Conservation (phyloP, 768 basidiomycete genomes). For the Suillus lakei region DNA sequence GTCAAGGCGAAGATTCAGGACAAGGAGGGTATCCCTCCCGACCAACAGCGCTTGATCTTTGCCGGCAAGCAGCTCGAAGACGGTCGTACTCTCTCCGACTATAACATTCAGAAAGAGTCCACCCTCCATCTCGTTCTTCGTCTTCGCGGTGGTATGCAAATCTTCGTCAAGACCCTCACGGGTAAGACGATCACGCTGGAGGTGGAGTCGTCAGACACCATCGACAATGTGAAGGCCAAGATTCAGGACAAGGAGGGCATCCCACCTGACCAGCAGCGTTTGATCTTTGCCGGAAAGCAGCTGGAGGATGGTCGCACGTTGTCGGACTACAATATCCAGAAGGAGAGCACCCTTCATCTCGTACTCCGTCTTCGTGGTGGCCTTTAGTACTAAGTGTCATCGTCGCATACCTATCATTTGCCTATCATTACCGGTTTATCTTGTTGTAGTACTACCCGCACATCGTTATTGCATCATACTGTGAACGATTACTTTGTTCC, state of each 20-base stretch:
- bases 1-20: slow-evolving; percentile 90
- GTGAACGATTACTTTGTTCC: background rate
- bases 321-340: slow-evolving; percentile 74
- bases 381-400: background rate
- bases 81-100: slow-evolving; percentile 89
- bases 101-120: slow-evolving; percentile 90
- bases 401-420: background rate
- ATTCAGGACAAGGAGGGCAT: slow-evolving; percentile 86
- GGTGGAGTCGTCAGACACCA: slow-evolving; percentile 77
- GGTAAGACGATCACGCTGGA: slow-evolving; percentile 81
- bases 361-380: slow-evolving; percentile 66
- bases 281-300: slow-evolving; percentile 76
- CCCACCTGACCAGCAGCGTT: slow-evolving; percentile 76
- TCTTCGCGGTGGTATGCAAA: slow-evolving; percentile 75
- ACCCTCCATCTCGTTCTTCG: slow-evolving; percentile 76
- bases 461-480: background rate
- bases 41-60: slow-evolving; percentile 90
- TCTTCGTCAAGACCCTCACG: slow-evolving; percentile 73
- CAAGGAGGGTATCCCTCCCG: slow-evolving; percentile 80
- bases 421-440: background rate
- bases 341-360: slow-evolving; percentile 70
- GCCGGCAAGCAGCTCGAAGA: slow-evolving; percentile 96
- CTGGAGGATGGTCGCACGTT: slow-evolving; percentile 76
- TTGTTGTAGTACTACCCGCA: background rate
- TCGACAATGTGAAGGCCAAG: slow-evolving; percentile 78